These are phyloP conservation scores for Ceratobasidium papillatum DNA, from an alignment of 1,284 basidiomycete genomes.

Conservation along the genomic window DNA sequence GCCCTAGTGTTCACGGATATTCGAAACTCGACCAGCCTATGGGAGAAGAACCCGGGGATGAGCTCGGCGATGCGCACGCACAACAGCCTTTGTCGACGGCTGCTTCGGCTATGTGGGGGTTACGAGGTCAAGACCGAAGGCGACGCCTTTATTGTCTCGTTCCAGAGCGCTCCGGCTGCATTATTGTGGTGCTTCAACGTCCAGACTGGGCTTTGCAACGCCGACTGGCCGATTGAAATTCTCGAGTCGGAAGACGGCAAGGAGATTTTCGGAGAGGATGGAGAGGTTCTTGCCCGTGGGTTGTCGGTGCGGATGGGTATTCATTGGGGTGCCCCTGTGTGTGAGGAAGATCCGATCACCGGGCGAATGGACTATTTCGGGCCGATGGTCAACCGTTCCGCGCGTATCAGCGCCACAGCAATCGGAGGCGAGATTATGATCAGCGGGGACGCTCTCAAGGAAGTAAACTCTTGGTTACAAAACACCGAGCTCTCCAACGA, in stretches of 20 bases:
- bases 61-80: constrained; percentile 93
- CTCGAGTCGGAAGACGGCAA: constrained; percentile 93
- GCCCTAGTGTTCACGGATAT: constrained; percentile 99
- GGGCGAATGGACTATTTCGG: constrained; percentile 98
- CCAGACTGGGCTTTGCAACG: constrained; percentile 85
- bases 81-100: constrained; percentile 86
- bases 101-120: constrained; percentile 90
- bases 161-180: constrained; percentile 87
- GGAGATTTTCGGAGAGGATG: constrained; percentile 75
- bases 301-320: constrained; percentile 98
- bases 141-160: constrained; percentile 98
- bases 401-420: constrained; percentile 85
- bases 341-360: constrained; percentile 94
- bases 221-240: constrained; percentile 94
- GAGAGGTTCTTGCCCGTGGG: constrained; percentile 83
- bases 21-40: constrained; percentile 94
- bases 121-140: constrained; percentile 99
- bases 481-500: constrained; percentile 47
- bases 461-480: constrained; percentile 64
- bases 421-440: constrained; percentile 96
- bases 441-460: constrained; percentile 87
- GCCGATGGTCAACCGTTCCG: constrained; percentile 90
- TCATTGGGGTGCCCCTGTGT: constrained; percentile 91
- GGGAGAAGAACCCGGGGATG: constrained; percentile 98
- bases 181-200: constrained; percentile 93